Base-by-base conservation (phyloP, 495 filamentous ascomycete genomes). In the Tuber calosporum region DNA sequence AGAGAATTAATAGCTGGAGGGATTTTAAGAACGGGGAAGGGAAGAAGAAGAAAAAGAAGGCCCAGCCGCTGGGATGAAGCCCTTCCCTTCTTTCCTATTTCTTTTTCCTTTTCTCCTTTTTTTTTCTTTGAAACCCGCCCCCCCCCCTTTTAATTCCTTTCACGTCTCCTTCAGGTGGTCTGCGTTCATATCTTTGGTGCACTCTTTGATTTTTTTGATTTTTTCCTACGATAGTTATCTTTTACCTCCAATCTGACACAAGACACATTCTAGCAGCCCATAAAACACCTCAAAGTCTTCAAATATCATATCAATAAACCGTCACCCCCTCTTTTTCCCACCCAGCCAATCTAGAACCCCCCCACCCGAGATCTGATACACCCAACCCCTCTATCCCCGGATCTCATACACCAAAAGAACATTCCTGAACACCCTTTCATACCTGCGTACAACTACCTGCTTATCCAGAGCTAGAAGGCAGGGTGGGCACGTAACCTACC, bases 21-120 rank as follows among this genome's bases (percentile, higher is more conserved):
- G 90, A 93, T 73, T 99, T 94, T 78, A 91, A 95, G 79, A 85
- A 83, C 26, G 86, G 82, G 3, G 88, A 88, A 74, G 88, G 88
- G 80, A 92, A 91, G 81, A 96, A 96, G 87, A 97, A 96, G 87
- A 94, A 95, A 85, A 94, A 93, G 85, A 86, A 92, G 87, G 96
- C 97, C 86, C 86, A 73, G n/a, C 75, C 74, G 19, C 69, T 75
- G 22, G 77, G 76, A 66, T 75, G 74, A 36, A 77, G 70, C 42
- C 68, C 92, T n/a, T 85, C 91, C 69, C 89, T 88, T 22, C 90
- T 82, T 83, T 22, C 30, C 68, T 69, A 67, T 36, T 40, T 43
- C 39, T 53, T 72, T 45, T 48, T 68, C 71, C 1, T 37, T 71
- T 20, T 38, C 26, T 62, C 36, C 22, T 43, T 71, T 6, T 75